Conservation (phyloP, 768 basidiomycete species). For the Fomitopsis serialis region DNA sequence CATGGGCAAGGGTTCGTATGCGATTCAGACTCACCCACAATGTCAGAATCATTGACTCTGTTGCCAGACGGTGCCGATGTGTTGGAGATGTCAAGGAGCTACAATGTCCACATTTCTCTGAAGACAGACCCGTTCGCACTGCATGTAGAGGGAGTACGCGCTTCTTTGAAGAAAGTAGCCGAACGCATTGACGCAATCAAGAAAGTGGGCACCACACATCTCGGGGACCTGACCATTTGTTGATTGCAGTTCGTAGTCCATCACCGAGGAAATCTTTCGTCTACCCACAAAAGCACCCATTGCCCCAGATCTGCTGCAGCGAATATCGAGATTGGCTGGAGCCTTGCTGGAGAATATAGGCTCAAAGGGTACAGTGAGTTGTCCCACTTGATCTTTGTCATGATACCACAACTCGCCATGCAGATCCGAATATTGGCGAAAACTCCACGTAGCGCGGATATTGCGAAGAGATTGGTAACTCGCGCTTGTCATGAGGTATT, state of each 20-base stretch:
- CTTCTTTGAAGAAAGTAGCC: slow-evolving; percentile 41
- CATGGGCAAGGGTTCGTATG: slow-evolving; percentile 58
- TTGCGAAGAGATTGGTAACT: slow-evolving; percentile 48
- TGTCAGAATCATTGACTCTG: slow-evolving; percentile 5
- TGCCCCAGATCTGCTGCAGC: slow-evolving; percentile 43
- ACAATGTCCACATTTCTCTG: slow-evolving; percentile 59
- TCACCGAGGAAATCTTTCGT: slow-evolving; percentile 29
- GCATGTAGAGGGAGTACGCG: slow-evolving; percentile 52
- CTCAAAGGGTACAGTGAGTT: slow-evolving; percentile 38
- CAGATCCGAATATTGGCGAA: slow-evolving; percentile 57
- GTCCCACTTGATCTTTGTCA: not conserved
- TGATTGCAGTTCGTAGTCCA: slow-evolving; percentile 12
- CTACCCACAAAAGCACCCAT: slow-evolving; percentile 43
- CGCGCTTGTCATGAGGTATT: slow-evolving; percentile 51
- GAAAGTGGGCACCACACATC: slow-evolving; percentile 33
- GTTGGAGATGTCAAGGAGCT: slow-evolving; percentile 50
- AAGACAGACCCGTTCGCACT: slow-evolving; percentile 50
- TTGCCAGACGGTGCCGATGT: slow-evolving; percentile 58
- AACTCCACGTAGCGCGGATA: slow-evolving; percentile 29
- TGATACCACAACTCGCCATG: not conserved
- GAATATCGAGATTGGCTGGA: slow-evolving; percentile 63
- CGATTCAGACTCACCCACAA: not conserved
- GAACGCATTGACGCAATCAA: slow-evolving; percentile 44
- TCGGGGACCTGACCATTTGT: not conserved
- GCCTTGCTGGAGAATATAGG: slow-evolving; percentile 55